A percentile compares a stretch with the other conserved stretches of the same genome.
These are phyloP conservation scores for Omphalotus guepiniiformis DNA, from an alignment of 768 basidiomycete species.

Conservation along the genomic window DNA sequence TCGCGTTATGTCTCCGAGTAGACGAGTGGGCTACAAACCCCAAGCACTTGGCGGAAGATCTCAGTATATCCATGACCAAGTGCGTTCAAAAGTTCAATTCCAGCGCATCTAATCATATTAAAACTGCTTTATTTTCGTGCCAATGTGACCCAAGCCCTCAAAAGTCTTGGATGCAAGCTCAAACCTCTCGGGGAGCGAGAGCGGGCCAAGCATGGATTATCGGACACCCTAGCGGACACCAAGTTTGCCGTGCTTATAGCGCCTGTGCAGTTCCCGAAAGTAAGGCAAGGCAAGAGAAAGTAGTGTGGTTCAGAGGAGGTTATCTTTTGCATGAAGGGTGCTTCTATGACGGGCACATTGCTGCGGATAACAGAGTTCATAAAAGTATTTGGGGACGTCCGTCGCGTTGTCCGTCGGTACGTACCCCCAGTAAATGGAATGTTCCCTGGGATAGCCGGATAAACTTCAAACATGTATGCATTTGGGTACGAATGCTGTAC, in stretches of 20 bases:
- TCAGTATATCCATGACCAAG: conserved; percentile 62
- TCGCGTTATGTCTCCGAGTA: conserved; percentile 74
- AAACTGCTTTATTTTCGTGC: no score
- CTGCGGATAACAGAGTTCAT: no score
- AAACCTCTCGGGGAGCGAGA: conserved; percentile 50
- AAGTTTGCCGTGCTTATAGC: conserved; percentile 72
- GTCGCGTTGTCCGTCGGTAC: no score
- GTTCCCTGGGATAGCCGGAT: no score
- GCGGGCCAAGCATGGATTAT: conserved; percentile 64
- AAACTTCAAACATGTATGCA: no score
- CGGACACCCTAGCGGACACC: conserved; percentile 54
- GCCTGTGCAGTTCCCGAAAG: conserved; percentile 82
- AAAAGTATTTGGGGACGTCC: no score
- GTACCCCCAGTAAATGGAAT: no score
- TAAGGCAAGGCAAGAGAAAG: conserved; percentile 34
- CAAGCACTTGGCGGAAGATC: conserved; percentile 63
- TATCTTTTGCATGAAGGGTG: conserved; percentile 9
- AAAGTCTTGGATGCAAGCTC: conserved; percentile 67
- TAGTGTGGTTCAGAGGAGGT: background rate
- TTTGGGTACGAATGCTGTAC: no score
- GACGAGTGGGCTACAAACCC: conserved; percentile 77
- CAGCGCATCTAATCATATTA: no score
- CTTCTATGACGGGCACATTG: no score
- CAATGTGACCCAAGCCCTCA: conserved; percentile 46
- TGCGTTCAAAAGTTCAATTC: no score